phyloP scores from a whole-genome alignment of 1,139 yeast species.

The Pneumocystis murina region DNA sequence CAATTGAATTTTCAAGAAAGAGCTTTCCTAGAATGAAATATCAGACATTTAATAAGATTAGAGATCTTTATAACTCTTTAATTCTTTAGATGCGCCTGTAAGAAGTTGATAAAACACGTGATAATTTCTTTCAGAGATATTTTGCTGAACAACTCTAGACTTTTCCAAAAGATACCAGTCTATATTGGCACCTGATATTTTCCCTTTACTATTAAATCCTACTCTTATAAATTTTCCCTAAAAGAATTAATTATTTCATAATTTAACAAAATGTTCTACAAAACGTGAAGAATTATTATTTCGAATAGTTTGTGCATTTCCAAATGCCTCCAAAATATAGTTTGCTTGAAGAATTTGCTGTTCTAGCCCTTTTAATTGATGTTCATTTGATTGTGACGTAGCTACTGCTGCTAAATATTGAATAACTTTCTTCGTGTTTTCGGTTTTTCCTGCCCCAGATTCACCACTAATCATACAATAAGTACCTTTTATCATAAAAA shows the following conservation, averaged over 20 bases:
- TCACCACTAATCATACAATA: conserved; percentile 40
- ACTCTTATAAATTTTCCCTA: conserved; percentile 73
- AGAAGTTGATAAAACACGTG: conserved; percentile 84
- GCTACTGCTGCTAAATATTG: conserved; percentile 80
- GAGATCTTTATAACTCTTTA: conserved; percentile 21
- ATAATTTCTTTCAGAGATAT: conserved; percentile 66
- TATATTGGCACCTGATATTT: conserved; percentile 75
- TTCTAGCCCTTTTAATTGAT: conserved; percentile 36
- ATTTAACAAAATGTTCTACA: conserved; percentile 23
- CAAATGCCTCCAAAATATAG: conserved; percentile 90
- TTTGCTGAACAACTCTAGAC: conserved; percentile 79
- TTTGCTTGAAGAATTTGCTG: conserved; percentile 81
- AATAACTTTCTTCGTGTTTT: conserved; percentile 88
- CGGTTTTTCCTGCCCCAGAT: conserved; percentile 97
- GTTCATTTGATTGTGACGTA: conserved; percentile 19
- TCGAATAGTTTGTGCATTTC: conserved; percentile 90
- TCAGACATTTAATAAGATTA: not conserved
- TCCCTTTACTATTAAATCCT: conserved; percentile 50
- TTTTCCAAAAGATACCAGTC: conserved; percentile 91
- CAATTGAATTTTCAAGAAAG: conserved; percentile 30
- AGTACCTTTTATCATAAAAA: not conserved
- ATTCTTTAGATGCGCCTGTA: conserved; percentile 43
- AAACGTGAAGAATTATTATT: conserved; percentile 92
- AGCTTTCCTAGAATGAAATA: conserved; percentile 24
- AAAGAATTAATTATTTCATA: not conserved